Conservation (phyloP, 192 early-diverging fungal species). For the Coemansia sp. region DNA sequence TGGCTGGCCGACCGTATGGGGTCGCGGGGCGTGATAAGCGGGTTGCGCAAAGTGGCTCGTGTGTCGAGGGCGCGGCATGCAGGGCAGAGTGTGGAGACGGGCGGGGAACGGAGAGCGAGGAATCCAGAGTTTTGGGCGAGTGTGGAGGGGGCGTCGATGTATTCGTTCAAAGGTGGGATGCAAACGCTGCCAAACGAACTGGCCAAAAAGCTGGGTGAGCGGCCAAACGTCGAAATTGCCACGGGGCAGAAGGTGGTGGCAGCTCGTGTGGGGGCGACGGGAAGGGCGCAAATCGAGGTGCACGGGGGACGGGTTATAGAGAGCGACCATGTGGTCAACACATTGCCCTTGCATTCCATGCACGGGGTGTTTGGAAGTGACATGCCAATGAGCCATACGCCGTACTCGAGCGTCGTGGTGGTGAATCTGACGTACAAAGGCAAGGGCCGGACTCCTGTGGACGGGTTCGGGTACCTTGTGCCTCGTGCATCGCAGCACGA, state of each 20-base stretch:
- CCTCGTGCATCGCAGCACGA: slow-evolving; percentile 62
- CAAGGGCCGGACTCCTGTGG: slow-evolving; percentile 57
- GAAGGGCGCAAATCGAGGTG: slow-evolving; percentile 28
- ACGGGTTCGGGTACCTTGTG: slow-evolving; percentile 91
- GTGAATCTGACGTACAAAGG: slow-evolving; percentile 74
- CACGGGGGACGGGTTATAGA: slow-evolving; percentile 33
- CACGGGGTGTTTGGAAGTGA: slow-evolving; percentile 46
- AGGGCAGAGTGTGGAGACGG: slow-evolving; percentile 18
- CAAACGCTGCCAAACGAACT: slow-evolving; percentile 67
- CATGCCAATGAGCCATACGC: slow-evolving; percentile 62
- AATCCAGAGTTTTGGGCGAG: slow-evolving; percentile 60
- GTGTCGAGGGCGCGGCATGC: slow-evolving; percentile 33
- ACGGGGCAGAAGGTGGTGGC: slow-evolving; percentile 48
- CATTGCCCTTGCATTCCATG: slow-evolving; percentile 64
- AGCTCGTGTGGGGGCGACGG: slow-evolving; percentile 35
- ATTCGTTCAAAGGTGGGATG: slow-evolving; percentile 79
- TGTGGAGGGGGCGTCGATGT: slow-evolving; percentile 69
- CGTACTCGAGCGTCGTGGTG: slow-evolving; percentile 76
- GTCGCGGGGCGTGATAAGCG: slow-evolving; percentile 26
- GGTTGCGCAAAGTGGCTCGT: slow-evolving; percentile 30
- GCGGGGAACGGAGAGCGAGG: slow-evolving; percentile 26
- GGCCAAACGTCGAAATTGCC: slow-evolving; percentile 62
- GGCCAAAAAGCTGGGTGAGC: slow-evolving; percentile 48
- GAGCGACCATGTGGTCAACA: slow-evolving; percentile 66
- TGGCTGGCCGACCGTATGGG: slow-evolving; percentile 65